Evolutionary conservation across 2,329 filamentous ascomycete genomes (phyloP), one percentile per base, ranked within the genome.

Genomic region (Colletotrichum falcatum): DNA sequence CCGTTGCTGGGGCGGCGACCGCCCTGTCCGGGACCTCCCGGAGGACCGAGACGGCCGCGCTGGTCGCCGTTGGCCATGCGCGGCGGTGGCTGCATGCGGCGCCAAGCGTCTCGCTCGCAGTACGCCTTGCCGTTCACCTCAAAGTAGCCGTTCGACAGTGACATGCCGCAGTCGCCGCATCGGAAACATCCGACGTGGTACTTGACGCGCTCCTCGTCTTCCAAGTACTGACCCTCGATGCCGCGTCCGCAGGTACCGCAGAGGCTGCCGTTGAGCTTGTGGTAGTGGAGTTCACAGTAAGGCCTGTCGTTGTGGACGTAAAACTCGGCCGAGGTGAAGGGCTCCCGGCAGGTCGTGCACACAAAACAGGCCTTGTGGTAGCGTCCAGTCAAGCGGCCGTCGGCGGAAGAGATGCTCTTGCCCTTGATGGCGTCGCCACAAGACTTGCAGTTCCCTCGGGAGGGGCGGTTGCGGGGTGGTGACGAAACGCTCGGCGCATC

Each of bases 351-450:
- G 1, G 92, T 94, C 5, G 90, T 89, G 85, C 96, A 99, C 14
- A 95, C 93, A 78, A 99, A 98, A 80, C 95, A 99, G 5, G 92
- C 88, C 80, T 97, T 97, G 85, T 99, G 96, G 80, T 97, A 99
- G 73, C 94, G 91, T 12, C 96, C 96, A 0, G 94, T 97, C 30
- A 99, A 85, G 30, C 95, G 91, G 20, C 96, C 96, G 76, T 98
- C 96, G 0, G 94, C 94, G 18, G 94, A 97, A 42, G 95, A 97
- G 68, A 99, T 91, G 1, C 94, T 97, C 82, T 98, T 98, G 26
- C 94, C 95, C 54, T 90, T 88, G 75, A 99, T 98, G 8, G 87
- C 83, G 55, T 92, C 84, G 4, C 88, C 86, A 80, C 96, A 99
- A 1, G 93, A 93, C 76, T 94, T 93, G 83, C 96, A 99, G 72